Percentiles rank a stretch among this genome's conserved stretches.
These are phyloP conservation scores for Solanum appendiculatum DNA, from an alignment of 257 asterid species.

Conservation along the genomic window DNA sequence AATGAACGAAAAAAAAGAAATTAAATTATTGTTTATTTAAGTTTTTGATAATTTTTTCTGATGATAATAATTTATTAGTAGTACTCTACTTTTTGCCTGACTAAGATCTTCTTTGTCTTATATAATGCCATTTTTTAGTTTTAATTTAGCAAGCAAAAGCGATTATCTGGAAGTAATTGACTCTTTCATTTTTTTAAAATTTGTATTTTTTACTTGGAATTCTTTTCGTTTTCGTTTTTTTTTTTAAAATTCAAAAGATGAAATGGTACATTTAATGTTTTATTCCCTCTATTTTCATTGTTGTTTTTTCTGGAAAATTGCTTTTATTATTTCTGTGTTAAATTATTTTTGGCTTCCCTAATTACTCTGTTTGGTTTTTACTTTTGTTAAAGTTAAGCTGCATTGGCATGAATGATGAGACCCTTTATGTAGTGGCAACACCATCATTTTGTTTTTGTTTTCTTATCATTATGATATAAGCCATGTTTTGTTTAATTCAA, in stretches of 20 bases:
- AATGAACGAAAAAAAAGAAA: background rate
- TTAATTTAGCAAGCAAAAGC: background rate
- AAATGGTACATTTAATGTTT: background rate
- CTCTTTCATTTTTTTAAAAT: background rate
- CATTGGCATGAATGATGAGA: conserved; percentile 18
- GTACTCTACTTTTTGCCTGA: background rate
- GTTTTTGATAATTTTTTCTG: background rate
- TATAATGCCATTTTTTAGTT: background rate
- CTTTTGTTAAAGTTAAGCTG: conserved; percentile 29
- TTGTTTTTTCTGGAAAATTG: background rate
- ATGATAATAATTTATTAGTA: background rate
- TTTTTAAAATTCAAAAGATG: background rate
- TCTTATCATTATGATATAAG: conserved; percentile 26
- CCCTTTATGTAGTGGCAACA: conserved; percentile 24
- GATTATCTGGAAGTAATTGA: background rate
- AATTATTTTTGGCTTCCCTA: background rate
- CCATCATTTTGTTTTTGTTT: conserved; percentile 37
- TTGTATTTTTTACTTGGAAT: background rate
- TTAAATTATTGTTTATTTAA: background rate
- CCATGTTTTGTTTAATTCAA: background rate
- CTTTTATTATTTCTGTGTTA: background rate
- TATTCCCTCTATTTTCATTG: background rate
- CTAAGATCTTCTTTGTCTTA: background rate
- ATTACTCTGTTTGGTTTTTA: conserved; percentile 8
- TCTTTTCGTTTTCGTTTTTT: background rate